A percentile compares a stretch with the other conserved stretches of the same genome.
Evolutionary conservation across 345 rosid species (phyloP).

Genomic region (Turritis glabra): DNA sequence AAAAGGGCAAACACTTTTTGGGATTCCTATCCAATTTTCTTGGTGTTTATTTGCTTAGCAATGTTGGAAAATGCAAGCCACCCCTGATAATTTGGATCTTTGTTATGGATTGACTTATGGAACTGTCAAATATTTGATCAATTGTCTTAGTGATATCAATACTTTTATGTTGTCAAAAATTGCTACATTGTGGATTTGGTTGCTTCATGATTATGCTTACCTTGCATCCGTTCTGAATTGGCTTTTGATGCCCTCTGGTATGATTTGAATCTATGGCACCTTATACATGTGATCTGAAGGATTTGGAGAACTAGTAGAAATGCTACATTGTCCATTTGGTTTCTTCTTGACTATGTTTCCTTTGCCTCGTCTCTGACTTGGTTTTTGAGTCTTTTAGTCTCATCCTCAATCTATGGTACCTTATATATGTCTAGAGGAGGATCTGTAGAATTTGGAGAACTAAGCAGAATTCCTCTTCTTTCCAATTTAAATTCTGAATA

Average conservation of each 20-base stretch:
- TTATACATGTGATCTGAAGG: neutral
- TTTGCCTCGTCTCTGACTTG: neutral
- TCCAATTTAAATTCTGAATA: constrained; percentile 7
- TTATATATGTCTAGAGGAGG: neutral
- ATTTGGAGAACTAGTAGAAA: neutral
- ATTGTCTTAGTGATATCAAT: neutral
- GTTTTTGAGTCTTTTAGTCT: neutral
- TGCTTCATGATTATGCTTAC: neutral
- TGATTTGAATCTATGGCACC: constrained; percentile 1
- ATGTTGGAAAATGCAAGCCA: constrained; percentile 1
- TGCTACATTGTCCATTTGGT: constrained; percentile 13
- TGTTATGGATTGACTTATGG: neutral
- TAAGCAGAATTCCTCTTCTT: neutral
- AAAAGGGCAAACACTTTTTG: neutral
- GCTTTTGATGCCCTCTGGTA: neutral
- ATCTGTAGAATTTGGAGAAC: neutral
- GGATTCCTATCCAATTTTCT: neutral
- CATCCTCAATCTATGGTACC: neutral
- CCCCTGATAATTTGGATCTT: neutral
- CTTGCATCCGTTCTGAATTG: neutral
- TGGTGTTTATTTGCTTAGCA: neutral
- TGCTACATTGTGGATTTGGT: constrained; percentile 18
- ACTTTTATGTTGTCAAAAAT: constrained; percentile 2
- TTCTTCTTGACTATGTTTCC: constrained; percentile 14
- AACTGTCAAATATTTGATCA: neutral